phyloP scores from a whole-genome alignment of 768 basidiomycete species.

The Crepidotus variabilis region DNA sequence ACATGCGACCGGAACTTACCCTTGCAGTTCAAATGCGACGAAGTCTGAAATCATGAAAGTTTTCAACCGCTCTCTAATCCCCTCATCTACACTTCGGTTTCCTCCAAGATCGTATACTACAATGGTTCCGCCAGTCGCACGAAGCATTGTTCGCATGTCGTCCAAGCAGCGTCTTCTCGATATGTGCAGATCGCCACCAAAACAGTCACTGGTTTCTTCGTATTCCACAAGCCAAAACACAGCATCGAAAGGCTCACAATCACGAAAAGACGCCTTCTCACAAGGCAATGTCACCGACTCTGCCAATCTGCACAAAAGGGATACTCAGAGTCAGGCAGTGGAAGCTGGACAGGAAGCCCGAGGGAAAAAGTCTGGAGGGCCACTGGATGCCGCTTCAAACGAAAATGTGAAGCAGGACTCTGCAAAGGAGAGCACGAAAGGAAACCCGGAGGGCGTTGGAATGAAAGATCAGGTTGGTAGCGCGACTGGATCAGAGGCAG shows the following conservation, averaged over 20 bases:
- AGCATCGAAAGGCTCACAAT: neutral
- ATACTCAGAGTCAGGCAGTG: slow-evolving; percentile 14
- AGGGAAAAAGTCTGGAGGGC: slow-evolving; percentile 2
- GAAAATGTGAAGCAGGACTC: slow-evolving; percentile 8
- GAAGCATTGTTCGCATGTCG: no score
- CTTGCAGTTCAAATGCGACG: no score
- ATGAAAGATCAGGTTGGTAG: slow-evolving; percentile 23
- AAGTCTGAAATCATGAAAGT: no score
- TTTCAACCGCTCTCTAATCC: no score
- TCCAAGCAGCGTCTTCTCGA: no score
- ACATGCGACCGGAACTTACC: no score
- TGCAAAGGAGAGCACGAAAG: slow-evolving; percentile 7
- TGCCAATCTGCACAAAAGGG: slow-evolving; percentile 14
- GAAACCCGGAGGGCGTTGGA: slow-evolving; percentile 20
- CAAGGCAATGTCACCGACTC: slow-evolving; percentile 17
- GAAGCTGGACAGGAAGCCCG: slow-evolving; percentile 9
- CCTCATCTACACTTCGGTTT: no score
- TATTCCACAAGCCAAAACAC: no score
- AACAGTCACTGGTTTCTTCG: no score
- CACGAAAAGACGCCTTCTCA: slow-evolving; percentile 9
- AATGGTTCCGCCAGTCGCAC: no score
- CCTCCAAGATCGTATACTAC: no score
- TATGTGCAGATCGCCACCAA: no score
- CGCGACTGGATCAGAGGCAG: slow-evolving; percentile 7
- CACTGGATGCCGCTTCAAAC: slow-evolving; percentile 16